Evolutionary conservation across 2,329 filamentous ascomycete species (phyloP), one percentile per base, ranked within the genome.

Genomic region (Achaetomium macrosporum): DNA sequence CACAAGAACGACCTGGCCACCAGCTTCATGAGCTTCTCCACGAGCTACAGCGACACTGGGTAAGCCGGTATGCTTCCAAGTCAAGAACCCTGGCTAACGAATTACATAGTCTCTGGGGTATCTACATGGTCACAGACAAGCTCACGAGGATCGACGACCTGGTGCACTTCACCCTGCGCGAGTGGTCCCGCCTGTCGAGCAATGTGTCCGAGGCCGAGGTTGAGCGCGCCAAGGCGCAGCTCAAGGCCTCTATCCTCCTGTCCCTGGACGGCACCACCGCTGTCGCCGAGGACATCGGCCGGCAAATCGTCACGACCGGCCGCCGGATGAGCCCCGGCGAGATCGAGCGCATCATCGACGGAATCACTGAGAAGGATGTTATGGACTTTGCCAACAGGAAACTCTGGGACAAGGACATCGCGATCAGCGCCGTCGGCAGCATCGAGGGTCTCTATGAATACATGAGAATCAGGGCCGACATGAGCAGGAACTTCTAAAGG

Each of bases 11-110:
- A 91, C 72, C 83, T 99, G 58, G 93, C 93, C 73, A 99, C 96
- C 80, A 96, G 91, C 83, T 99, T 96, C 82, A 99, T 99, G 95
- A 95, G 89, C 79, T 99, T 99, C 79, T 96, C 91, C 62, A 99
- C 93, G 63, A 96, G 90, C 81, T 99, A 99, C 78, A 97, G 91
- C 69, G 93, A 99, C 73, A 99, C 93, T 71, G 93, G 91, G 90
- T 96, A 83, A 74, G 85, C 25, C 16, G 36, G 40, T 16, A 31
- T 3, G 10, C 5, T 13, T 25, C 39, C 10, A 33, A 29, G 17
- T 47, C 13, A n/a, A n/a, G 13, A 37, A 40, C 11, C 8, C 11
- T 39, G 42, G 41, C 53, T 53, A 37, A 58, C 53, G 37, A 16
- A 47, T 42, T 39, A 73, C 25, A 37, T 66, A 96, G 93, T 81